Evolutionary conservation across 306 rosid species (phyloP), one percentile per base, ranked within the genome.

Genomic region (Trifolium fragiferum): DNA sequence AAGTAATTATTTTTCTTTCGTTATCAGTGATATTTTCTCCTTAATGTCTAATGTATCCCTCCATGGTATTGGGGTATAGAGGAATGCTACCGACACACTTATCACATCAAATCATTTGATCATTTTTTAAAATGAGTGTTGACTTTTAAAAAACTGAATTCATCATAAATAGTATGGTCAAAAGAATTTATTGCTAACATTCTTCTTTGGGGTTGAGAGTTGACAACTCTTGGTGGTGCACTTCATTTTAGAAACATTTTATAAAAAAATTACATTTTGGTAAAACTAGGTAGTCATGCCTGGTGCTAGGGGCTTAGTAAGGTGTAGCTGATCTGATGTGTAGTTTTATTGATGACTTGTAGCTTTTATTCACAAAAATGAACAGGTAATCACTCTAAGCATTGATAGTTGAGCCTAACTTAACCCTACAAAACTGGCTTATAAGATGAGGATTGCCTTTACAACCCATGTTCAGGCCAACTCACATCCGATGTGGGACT

Each of bases 281-380:
- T 14, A 59, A 59, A 68, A 44, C 18, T 50, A 41, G 33, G 51
- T 64, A 55, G 53, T 63, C 61, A 60, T 64, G 68, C 19, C 69
- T 62, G 66, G 47, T 78, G 78, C 54, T 67, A 68, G 46, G 55
- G 27, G 66, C 16, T 69, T 11, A 8, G 59, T 58, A 19, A 78
- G 65, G 16, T 69, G 37, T 37, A 41, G 11, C 77, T 68, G 46
- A 18, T 33, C 73, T 68, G 38, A 18, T 44, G 20, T 19, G 61
- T 37, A 65, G 70, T 57, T 64, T 35, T 44, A 53, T 57, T 16
- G 60, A 68, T 68, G 77, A n/a, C 20, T 74, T 37, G 35, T 62
- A 53, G 50, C 54, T 62, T 10, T 43, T 55, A 35, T 55, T 68
- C 58, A 78, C 20, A 37, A 5, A 54, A 12, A 44, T 75, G 61